Conservation (phyloP, 306 rosid genomes). For the Inga leiocalycina region DNA sequence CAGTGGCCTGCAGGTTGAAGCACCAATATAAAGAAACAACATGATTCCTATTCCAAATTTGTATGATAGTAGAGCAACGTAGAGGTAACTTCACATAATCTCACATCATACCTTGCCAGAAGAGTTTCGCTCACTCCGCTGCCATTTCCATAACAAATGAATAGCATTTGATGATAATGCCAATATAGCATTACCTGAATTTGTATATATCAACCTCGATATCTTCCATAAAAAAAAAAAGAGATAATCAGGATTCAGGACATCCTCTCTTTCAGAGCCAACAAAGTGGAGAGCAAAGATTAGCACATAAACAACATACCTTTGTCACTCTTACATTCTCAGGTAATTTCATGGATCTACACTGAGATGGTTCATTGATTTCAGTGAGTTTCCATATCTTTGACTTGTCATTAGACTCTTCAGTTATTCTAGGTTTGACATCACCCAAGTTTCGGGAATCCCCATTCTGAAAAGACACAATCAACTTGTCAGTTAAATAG, state of each 20-base stretch:
- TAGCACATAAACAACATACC: conserved; percentile 45
- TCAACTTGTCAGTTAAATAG: conserved; percentile 25
- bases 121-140: conserved; percentile 80
- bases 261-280: conserved; percentile 7
- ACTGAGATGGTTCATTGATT: conserved; percentile 83
- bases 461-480: conserved; percentile 64
- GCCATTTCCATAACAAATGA: conserved; percentile 97
- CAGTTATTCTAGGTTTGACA: conserved; percentile 90
- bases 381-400: conserved; percentile 98
- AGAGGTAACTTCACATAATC: conserved; percentile 29
- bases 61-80: conserved; percentile 13
- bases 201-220: conserved; percentile 92
- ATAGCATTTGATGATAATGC: conserved; percentile 95
- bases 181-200: conserved; percentile 86
- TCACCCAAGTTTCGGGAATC: conserved; percentile 87
- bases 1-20: conserved; percentile 74
- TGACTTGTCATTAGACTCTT: conserved; percentile 94
- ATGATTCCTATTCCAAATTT: conserved; percentile 2
- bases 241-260: conserved; percentile 38
- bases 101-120: conserved; percentile 58
- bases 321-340: conserved; percentile 83
- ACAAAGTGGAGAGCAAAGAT: neutral
- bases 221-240: conserved; percentile 50
- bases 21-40: conserved; percentile 33
- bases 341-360: conserved; percentile 88